A percentile compares a stretch with the other conserved stretches of the same genome.
These are phyloP conservation scores for Phallus indusiatus DNA, from an alignment of 768 basidiomycete species.

Conservation along the genomic window DNA sequence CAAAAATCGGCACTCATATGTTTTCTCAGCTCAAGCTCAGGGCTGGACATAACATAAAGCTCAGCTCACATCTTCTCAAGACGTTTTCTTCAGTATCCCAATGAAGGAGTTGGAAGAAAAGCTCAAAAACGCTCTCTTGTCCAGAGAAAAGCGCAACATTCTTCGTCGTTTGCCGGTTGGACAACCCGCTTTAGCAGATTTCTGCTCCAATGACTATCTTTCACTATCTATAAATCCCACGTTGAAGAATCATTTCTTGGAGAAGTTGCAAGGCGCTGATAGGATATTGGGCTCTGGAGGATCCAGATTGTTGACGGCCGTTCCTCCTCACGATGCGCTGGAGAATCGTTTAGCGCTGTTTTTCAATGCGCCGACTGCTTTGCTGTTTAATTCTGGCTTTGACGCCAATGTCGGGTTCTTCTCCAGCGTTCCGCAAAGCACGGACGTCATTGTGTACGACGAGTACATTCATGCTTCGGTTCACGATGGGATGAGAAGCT, in stretches of 20 bases:
- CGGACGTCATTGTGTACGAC: conserved; percentile 75
- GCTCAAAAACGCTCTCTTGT: conserved; percentile 45
- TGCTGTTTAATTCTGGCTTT: conserved; percentile 89
- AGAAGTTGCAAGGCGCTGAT: conserved; percentile 37
- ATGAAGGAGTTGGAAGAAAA: conserved; percentile 27
- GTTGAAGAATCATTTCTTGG: conserved; percentile 52
- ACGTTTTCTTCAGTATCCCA: neutral
- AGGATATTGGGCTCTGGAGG: conserved; percentile 78
- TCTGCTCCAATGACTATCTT: conserved; percentile 91
- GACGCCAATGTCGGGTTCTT: conserved; percentile 90
- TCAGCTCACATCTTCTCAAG: too few species aligned
- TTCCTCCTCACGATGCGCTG: conserved; percentile 56
- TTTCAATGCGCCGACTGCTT: conserved; percentile 53
- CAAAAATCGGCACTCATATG: too few species aligned
- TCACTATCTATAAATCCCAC: conserved; percentile 55
- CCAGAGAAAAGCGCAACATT: conserved; percentile 58
- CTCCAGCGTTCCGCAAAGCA: conserved; percentile 63
- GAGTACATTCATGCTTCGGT: conserved; percentile 87
- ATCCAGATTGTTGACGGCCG: conserved; percentile 77
- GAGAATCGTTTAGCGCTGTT: conserved; percentile 60
- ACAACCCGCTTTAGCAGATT: conserved; percentile 42
- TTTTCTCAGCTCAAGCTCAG: too few species aligned
- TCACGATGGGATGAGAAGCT: conserved; percentile 80
- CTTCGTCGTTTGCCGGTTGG: conserved; percentile 60
- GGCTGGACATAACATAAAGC: too few species aligned